These are phyloP conservation scores for Sideroxylon spinosum DNA, from an alignment of 179 eudicot species.

Conservation along the genomic window DNA sequence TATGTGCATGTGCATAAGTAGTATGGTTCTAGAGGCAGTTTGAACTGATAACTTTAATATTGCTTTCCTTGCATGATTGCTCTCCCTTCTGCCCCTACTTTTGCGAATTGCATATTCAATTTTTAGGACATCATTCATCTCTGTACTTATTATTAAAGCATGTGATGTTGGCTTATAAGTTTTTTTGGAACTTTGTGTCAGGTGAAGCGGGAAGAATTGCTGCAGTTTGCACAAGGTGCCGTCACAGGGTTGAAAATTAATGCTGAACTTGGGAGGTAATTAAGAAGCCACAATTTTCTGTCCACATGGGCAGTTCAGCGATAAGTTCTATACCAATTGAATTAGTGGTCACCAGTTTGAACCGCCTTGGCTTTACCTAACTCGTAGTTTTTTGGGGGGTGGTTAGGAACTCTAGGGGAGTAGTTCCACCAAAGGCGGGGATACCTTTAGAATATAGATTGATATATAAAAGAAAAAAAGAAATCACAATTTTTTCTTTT, in stretches of 20 bases:
- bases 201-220: slow-evolving; percentile 95
- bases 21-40: not conserved
- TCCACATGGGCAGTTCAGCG: no score
- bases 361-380: no score
- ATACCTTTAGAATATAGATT: no score
- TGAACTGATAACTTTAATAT: not conserved
- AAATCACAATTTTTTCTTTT: not conserved
- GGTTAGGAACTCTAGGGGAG: no score
- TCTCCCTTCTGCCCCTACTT: not conserved
- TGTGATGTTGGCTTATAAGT: not conserved
- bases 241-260: slow-evolving; percentile 85
- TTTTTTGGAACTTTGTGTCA: slow-evolving; percentile 25
- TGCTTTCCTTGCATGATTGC: not conserved
- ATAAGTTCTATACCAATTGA: no score
- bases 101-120: not conserved
- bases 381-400: no score
- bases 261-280: slow-evolving; percentile 78
- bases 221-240: slow-evolving; percentile 96
- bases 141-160: slow-evolving; percentile 3
- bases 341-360: no score
- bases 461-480: no score
- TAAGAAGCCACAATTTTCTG: slow-evolving; percentile 13
- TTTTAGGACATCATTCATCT: not conserved
- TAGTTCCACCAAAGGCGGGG: no score
- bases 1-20: not conserved